Conservation (phyloP, 2,329 filamentous ascomycete species). For the Byssoonygena ceratinophila region DNA sequence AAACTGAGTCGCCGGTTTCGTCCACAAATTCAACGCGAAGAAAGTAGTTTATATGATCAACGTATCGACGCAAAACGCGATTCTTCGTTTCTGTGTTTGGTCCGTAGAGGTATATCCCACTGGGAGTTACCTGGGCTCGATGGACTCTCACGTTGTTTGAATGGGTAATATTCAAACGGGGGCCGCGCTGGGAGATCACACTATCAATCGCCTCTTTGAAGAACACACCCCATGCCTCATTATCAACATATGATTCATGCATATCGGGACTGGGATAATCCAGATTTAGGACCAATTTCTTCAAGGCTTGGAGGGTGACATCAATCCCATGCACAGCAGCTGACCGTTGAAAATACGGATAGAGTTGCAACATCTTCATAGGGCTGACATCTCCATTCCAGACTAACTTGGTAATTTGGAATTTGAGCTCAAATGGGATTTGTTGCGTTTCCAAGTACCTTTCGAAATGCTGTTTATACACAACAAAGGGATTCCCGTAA, state of each 20-base stretch:
- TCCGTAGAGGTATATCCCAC: conserved; percentile 41
- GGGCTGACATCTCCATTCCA: conserved; percentile 55
- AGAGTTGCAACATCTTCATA: conserved; percentile 33
- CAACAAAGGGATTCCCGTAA: not conserved
- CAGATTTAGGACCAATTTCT: conserved; percentile 43
- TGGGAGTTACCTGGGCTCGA: conserved; percentile 51
- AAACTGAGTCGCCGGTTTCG: conserved; percentile 57
- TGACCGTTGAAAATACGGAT: conserved; percentile 33
- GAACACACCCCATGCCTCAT: conserved; percentile 36
- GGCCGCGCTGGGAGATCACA: not conserved
- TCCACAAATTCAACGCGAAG: conserved; percentile 63
- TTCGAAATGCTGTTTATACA: conserved; percentile 13
- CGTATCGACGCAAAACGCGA: conserved; percentile 57
- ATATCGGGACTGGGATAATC: conserved; percentile 45
- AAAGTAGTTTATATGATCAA: conserved; percentile 51
- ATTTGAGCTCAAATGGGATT: conserved; percentile 47
- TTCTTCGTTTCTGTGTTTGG: conserved; percentile 55
- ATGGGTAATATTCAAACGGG: not conserved
- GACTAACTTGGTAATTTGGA: conserved; percentile 54
- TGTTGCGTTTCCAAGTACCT: conserved; percentile 15
- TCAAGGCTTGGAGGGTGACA: conserved; percentile 40
- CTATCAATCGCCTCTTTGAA: conserved; percentile 5
- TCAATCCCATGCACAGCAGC: conserved; percentile 6
- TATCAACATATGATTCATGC: conserved; percentile 36
- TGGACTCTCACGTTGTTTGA: conserved; percentile 43